Evolutionary conservation across 768 basidiomycete species (phyloP).

Genomic region (Tylopilus plumbeoviolaceoides): DNA sequence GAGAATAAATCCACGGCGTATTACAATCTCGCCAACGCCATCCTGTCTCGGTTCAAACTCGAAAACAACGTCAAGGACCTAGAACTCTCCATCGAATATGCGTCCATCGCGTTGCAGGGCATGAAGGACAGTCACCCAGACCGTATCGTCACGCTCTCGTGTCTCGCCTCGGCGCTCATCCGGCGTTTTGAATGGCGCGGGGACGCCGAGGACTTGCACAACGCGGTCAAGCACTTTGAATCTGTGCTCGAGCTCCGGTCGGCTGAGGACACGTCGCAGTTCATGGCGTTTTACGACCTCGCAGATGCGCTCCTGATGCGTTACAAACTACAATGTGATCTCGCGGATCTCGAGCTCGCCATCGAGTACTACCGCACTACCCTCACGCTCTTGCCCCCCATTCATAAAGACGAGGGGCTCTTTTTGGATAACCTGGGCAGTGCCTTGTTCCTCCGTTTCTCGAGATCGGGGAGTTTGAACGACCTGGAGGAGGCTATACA

Average conservation of each 20-base stretch:
- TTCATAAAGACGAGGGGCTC: constrained; percentile 11
- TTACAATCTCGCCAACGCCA: constrained; percentile 30
- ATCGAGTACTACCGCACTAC: constrained; percentile 22
- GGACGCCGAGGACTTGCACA: constrained; percentile 23
- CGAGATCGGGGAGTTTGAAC: constrained; percentile 5
- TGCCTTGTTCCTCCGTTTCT: constrained; percentile 25
- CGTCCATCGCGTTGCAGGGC: constrained; percentile 13
- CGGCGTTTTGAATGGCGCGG: constrained; percentile 18
- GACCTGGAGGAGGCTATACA: constrained; percentile 29
- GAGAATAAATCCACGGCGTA: constrained; percentile 19
- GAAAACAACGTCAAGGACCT: constrained; percentile 18
- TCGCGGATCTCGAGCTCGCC: constrained; percentile 28
- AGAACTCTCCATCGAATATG: constrained; percentile 21
- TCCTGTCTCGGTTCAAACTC: constrained; percentile 28
- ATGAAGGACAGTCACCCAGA: constrained; percentile 18
- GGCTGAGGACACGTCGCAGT: constrained; percentile 11
- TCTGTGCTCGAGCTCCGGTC: constrained; percentile 18
- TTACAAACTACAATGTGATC: constrained; percentile 20
- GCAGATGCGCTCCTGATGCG: constrained; percentile 25
- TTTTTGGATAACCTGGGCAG: constrained; percentile 21
- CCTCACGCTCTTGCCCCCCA: constrained; percentile 14
- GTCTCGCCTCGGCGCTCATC: constrained; percentile 23
- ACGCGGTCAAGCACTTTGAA: constrained; percentile 23
- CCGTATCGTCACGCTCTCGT: constrained; percentile 14
- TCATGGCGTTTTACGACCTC: constrained; percentile 21